Evolutionary conservation across 2,329 filamentous ascomycete species (phyloP).

Genomic region (Sarocladiaceae sp.): DNA sequence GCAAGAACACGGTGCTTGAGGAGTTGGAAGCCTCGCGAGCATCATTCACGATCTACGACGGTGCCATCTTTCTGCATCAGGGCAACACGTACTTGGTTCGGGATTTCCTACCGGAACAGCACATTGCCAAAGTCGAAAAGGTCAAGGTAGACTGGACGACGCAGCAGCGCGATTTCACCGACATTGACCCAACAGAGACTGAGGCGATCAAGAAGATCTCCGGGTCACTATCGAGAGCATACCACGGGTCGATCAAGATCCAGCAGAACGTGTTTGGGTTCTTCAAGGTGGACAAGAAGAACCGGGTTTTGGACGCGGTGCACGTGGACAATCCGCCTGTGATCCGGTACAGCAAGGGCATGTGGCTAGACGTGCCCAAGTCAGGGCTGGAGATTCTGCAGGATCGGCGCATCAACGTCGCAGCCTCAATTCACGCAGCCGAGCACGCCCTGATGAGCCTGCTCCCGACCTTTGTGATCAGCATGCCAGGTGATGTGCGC

Average conservation of each 20-base stretch:
- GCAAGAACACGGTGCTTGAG: conserved; percentile 79
- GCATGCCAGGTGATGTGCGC: conserved; percentile 81
- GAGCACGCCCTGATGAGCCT: conserved; percentile 85
- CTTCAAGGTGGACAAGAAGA: conserved; percentile 88
- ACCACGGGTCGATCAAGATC: conserved; percentile 81
- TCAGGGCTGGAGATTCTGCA: conserved; percentile 72
- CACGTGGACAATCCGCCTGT: conserved; percentile 92
- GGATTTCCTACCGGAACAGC: conserved; percentile 74
- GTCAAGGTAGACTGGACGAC: conserved; percentile 96
- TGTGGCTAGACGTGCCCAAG: conserved; percentile 92
- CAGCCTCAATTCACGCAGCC: conserved; percentile 87
- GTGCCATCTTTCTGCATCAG: conserved; percentile 94
- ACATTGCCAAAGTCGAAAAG: conserved; percentile 78
- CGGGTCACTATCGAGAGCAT: conserved; percentile 61
- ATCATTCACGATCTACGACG: conserved; percentile 93
- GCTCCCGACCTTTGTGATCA: conserved; percentile 86
- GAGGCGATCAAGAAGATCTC: conserved; percentile 73
- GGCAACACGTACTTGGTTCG: conserved; percentile 89
- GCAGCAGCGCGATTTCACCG: conserved; percentile 84
- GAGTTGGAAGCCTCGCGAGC: conserved; percentile 95
- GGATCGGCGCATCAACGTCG: conserved; percentile 67
- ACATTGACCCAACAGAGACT: conserved; percentile 88
- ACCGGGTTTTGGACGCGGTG: conserved; percentile 83
- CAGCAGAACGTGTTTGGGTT: conserved; percentile 89
- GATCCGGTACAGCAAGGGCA: conserved; percentile 74